A percentile compares a stretch with the other conserved stretches of the same genome.
Evolutionary conservation across 2,329 filamentous ascomycete species (phyloP).

Genomic region (Colletotrichum abscissum): DNA sequence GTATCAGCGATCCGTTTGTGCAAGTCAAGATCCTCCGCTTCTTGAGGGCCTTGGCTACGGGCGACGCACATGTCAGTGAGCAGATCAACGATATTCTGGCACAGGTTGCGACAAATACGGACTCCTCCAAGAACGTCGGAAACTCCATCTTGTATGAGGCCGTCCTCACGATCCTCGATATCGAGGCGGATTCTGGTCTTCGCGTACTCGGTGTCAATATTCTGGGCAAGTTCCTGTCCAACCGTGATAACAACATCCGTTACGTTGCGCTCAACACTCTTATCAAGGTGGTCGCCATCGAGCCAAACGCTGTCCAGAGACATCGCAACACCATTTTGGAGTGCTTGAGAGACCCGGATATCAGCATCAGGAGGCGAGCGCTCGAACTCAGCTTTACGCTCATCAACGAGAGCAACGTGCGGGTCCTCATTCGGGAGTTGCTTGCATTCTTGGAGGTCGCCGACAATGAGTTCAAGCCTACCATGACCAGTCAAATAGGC

Average conservation of each 20-base stretch:
- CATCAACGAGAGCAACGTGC: constrained; percentile 96
- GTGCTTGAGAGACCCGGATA: constrained; percentile 95
- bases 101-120: constrained; percentile 97
- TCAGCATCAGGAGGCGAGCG: constrained; percentile 95
- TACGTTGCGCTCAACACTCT: constrained; percentile 98
- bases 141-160: constrained; percentile 99
- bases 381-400: constrained; percentile 97
- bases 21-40: constrained; percentile 96
- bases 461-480: constrained; percentile 98
- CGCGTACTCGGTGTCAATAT: constrained; percentile 98
- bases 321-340: constrained; percentile 98
- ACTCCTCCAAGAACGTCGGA: constrained; percentile 97
- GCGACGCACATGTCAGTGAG: constrained; percentile 89
- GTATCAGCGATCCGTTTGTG: constrained; percentile 96
- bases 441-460: constrained; percentile 96
- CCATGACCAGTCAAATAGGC: constrained; percentile 98
- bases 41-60: constrained; percentile 85
- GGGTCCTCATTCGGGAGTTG: constrained; percentile 91
- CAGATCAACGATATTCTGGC: constrained; percentile 99
- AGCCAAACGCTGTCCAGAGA: constrained; percentile 96
- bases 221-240: constrained; percentile 96
- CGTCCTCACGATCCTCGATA: constrained; percentile 95
- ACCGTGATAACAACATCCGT: constrained; percentile 98
- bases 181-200: constrained; percentile 95
- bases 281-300: constrained; percentile 97